These are phyloP conservation scores for Penicillium sp. DNA, from an alignment of 2,329 filamentous ascomycete genomes.

Conservation along the genomic window DNA sequence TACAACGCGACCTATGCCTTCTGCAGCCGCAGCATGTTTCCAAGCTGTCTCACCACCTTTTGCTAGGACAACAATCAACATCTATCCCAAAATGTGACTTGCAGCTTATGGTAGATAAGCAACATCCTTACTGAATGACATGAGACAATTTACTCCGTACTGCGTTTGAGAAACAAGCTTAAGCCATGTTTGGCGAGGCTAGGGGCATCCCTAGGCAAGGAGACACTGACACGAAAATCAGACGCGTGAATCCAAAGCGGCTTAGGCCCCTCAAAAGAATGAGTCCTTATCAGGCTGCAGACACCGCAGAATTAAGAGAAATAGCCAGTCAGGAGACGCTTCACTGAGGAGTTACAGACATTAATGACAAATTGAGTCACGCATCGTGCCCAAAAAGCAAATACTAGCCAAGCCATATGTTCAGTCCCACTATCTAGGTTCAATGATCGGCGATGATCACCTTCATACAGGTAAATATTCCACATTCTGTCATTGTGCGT, in stretches of 20 bases:
- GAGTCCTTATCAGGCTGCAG: background rate
- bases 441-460: conserved; percentile 29
- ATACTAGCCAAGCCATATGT: conserved; percentile 18
- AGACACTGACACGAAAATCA: conserved; percentile 3
- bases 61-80: no score
- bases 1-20: no score
- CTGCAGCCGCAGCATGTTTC: no score
- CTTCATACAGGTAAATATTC: conserved; percentile 19
- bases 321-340: background rate
- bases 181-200: background rate
- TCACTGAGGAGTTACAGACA: background rate
- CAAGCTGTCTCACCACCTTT: background rate
- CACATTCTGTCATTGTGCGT: conserved; percentile 32
- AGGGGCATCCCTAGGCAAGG: conserved; percentile 6
- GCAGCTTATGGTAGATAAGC: no score
- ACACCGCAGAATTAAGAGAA: background rate
- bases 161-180: background rate
- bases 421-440: conserved; percentile 19
- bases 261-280: background rate
- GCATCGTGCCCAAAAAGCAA: conserved; percentile 6
- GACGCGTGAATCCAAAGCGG: background rate
- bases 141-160: background rate
- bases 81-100: no score
- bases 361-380: background rate
- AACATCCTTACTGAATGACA: conserved; percentile 3